These are phyloP conservation scores for Asterella californica DNA, from an alignment of 225 moss, liverwort and hornwort genomes.

Conservation along the genomic window DNA sequence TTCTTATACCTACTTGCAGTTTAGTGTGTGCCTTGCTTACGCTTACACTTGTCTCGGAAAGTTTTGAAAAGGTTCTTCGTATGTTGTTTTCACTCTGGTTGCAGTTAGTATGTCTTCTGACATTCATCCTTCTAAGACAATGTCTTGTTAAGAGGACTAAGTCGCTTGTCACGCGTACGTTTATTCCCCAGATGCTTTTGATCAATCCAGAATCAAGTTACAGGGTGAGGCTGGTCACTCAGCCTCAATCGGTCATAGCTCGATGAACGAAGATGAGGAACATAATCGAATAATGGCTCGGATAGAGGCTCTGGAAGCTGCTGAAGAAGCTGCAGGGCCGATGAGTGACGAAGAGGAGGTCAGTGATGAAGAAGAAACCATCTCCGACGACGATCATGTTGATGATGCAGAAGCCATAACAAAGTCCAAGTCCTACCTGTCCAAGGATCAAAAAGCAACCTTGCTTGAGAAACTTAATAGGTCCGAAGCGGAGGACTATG, in stretches of 20 bases:
- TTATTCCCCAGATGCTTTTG: neutral
- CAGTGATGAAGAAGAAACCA: constrained; percentile 35
- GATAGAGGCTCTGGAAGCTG: constrained; percentile 66
- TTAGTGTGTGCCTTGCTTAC: neutral
- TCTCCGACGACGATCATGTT: constrained; percentile 42
- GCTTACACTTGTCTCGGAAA: neutral
- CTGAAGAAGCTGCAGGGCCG: constrained; percentile 65
- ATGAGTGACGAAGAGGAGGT: constrained; percentile 31
- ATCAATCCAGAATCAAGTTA: neutral
- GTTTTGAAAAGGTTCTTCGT: neutral
- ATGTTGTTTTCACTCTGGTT: neutral
- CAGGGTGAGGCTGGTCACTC: constrained; percentile 7
- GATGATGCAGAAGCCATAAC: constrained; percentile 27
- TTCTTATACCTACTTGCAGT: neutral
- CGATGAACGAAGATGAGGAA: constrained; percentile 50
- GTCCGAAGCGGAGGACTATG: constrained; percentile 21
- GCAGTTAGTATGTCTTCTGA: neutral
- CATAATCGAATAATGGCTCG: constrained; percentile 72
- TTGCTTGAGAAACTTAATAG: constrained; percentile 9
- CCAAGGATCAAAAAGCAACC: constrained; percentile 15
- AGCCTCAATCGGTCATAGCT: constrained; percentile 32
- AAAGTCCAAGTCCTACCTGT: constrained; percentile 10
- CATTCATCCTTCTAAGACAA: neutral
- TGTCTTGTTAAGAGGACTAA: neutral
- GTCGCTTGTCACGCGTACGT: neutral